A percentile compares a stretch with the other conserved stretches of the same genome.
Evolutionary conservation across 805 yeast species (phyloP).

Genomic region (Wickerhamomyces kurtzmanii): DNA sequence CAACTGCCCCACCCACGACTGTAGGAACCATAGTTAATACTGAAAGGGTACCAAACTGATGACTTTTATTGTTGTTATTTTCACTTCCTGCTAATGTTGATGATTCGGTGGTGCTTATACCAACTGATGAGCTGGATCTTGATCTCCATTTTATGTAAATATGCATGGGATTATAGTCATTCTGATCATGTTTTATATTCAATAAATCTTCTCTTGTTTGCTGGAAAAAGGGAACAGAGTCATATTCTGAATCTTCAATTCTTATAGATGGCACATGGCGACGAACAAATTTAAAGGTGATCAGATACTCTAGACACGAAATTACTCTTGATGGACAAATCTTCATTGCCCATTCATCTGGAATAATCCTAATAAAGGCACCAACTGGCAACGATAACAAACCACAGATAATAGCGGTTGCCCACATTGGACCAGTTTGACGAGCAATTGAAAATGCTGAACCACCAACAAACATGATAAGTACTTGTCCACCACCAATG

Average conservation of each 20-base stretch:
- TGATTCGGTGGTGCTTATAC: slow-evolving; percentile 7
- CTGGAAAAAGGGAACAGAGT: slow-evolving; percentile 21
- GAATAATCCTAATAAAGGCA: slow-evolving; percentile 61
- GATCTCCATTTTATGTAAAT: slow-evolving; percentile 18
- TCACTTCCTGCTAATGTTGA: slow-evolving; percentile 3
- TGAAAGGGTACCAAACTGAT: slow-evolving; percentile 22
- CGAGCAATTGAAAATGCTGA: slow-evolving; percentile 79
- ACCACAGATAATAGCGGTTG: slow-evolving; percentile 76
- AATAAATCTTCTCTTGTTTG: slow-evolving; percentile 20
- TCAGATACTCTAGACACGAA: slow-evolving; percentile 6
- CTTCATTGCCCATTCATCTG: slow-evolving; percentile 64
- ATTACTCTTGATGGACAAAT: slow-evolving; percentile 50
- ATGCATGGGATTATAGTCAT: slow-evolving; percentile 12
- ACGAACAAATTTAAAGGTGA: no score
- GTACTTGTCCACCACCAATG: slow-evolving; percentile 75
- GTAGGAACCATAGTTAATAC: slow-evolving; percentile 44
- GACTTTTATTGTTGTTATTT: slow-evolving; percentile 3
- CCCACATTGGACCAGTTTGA: slow-evolving; percentile 88
- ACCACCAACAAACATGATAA: slow-evolving; percentile 96
- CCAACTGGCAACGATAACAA: slow-evolving; percentile 77
- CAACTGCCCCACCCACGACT: slow-evolving; percentile 47
- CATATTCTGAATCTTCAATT: slow-evolving; percentile 11
- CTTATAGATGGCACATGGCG: no score
- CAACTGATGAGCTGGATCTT: slow-evolving; percentile 6
- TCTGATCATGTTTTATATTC: slow-evolving; percentile 10